Base-by-base conservation (phyloP, 2,329 filamentous ascomycete genomes). In the Septoria petroselini region DNA sequence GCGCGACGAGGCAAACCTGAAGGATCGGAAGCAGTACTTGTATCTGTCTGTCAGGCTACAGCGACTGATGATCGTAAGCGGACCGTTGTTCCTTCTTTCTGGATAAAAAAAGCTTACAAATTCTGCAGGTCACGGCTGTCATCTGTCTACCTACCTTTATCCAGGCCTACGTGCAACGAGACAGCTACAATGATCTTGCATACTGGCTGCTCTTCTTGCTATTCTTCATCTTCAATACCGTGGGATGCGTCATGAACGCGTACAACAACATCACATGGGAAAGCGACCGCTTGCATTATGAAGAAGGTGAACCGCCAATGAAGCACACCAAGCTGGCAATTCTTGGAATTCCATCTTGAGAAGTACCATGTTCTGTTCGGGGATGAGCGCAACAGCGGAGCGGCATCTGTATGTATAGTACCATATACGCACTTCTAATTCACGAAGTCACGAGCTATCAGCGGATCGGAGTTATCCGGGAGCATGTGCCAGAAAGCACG, bases 231-330 rank as follows among this genome's bases (percentile, higher is more conserved):
- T 61, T 65, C 52, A 65, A 67, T 39, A 65, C 57, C 3, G 64
- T 67, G 29, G 59, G 58, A 34, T 62, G 53, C 37, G 64, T 68
- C 43, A 66, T 68, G 63, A 68, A 68, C 52, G 65, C 64, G 1
- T 68, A 68, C 58, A 68, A 68, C 57, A 68, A 67, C 51, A 66
- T 67, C 50, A 63, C 62, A 14, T 66, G 63, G 63, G 62, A 64
- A 41, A 53, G 43, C 27, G 62, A 64, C 30, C 59, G 62, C 3
- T 50, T 64, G 17, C 50, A 54, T 46, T 65, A 62, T 53, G 63
- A 65, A 54, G 63, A 65, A 42, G 60, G 59, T 30, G 55, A 58
- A 17, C 57, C 58, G 7, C 57, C 62, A 2, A 63, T 60, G 50
- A 57, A 58, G 39, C 50, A 61, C 19, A 60, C 59, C 2, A 47